Percentiles rank a stretch among this genome's conserved stretches.
Evolutionary conservation across 148 eudicot species (phyloP).

Genomic region (Camellia japonica): DNA sequence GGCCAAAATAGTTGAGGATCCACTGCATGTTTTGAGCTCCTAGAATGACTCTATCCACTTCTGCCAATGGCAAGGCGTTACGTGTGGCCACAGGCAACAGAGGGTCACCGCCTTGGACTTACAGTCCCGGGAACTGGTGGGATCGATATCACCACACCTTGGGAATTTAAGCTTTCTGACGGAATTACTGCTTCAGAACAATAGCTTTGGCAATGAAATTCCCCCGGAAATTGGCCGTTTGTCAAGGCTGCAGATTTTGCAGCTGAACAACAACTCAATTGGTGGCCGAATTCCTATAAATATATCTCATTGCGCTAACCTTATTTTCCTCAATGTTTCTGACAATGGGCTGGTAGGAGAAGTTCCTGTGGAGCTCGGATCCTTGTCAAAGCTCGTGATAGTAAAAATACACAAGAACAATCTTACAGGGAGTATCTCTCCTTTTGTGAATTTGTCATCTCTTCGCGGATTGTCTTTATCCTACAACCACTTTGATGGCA

Average conservation of each 20-base stretch:
- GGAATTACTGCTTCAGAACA: background rate
- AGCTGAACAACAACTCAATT: conserved; percentile 4
- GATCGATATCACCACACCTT: background rate
- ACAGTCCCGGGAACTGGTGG: background rate
- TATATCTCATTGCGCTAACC: conserved; percentile 6
- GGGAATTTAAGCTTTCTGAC: background rate
- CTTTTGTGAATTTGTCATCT: no score
- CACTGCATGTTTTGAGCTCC: no score
- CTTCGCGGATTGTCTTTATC: no score
- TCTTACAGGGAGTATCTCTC: no score
- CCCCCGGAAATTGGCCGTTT: background rate
- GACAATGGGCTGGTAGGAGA: no score
- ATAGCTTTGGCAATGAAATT: background rate
- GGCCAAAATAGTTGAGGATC: no score
- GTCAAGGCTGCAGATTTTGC: background rate
- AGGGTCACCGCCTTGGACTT: conserved; percentile 4
- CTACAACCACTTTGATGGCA: no score
- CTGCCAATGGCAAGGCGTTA: background rate
- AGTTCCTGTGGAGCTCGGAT: background rate
- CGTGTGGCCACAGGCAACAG: conserved; percentile 1
- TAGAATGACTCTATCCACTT: no score
- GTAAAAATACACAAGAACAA: background rate
- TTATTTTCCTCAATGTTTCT: no score
- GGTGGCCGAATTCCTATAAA: background rate
- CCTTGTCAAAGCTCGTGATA: conserved; percentile 11